Base-by-base conservation (phyloP, 257 asterid species). In the Nemophila menziesii region DNA sequence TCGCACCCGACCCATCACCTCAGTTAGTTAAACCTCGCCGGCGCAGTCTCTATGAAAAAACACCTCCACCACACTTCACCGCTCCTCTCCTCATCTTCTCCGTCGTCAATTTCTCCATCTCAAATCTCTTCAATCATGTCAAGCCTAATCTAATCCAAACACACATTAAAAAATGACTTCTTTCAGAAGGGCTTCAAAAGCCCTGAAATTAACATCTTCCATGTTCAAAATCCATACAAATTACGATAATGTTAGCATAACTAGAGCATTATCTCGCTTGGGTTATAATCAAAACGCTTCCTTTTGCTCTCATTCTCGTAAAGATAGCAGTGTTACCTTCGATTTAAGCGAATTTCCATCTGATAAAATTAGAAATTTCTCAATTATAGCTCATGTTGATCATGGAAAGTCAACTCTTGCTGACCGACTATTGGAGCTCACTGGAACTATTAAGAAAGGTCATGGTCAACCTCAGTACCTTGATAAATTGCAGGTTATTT, bases 361-460 rank as follows among this genome's bases (percentile, higher is more conserved):
- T 11, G 94, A 90, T 4, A 74, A 65, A 8, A 77, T 90, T 45
- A 86, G 98, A n/a, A 90, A 90, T 67, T 90, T 90, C 44, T 90
- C 98, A 26, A 89, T 89, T 20, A 89, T 89, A 59, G 98, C 98
- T 11, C 98, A 90, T 49, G 93, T 90, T 43, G 98, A 84, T 66
- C 98, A 90, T 39, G 98, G 98, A 3, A 89, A 89, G 61, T 89
- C 98, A n/a, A 89, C 98, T 6, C 74, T 89, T 16, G 98, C 98
- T 58, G 98, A 89, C 67, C 70, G 98, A 43, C 95, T 89, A 55
- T 62, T 90, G 81, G 98, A 90, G 80, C 86, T 90, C 27, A 90
- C 98, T 3, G 96, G 81, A 20, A 90, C 98, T 29, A 90, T 90
- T 60, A 68, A 64, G 73, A 90, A 79, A 71, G 98, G 95, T 34